Conservation (phyloP, 768 basidiomycete genomes). For the Suillus lakei region DNA sequence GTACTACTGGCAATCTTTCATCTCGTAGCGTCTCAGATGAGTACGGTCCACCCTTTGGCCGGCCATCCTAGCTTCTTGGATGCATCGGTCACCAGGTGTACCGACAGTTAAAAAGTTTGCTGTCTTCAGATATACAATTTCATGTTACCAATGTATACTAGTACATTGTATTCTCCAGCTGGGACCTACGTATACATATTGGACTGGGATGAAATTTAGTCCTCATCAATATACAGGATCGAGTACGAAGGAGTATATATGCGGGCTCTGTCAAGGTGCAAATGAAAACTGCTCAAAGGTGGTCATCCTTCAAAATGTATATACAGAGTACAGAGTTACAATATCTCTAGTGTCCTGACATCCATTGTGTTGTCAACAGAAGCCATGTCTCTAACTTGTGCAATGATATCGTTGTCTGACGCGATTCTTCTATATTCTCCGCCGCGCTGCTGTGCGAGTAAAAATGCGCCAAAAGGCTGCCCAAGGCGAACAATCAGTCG, state of each 20-base stretch:
- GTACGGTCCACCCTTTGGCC: slow-evolving; percentile 64
- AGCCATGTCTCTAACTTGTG: not conserved
- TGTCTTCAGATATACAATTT: not conserved
- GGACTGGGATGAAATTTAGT: not conserved
- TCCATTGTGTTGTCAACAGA: not conserved
- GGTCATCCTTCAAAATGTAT: not conserved
- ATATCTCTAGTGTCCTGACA: not conserved
- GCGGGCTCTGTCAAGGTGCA: not conserved
- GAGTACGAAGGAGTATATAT: not conserved
- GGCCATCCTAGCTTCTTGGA: slow-evolving; percentile 52
- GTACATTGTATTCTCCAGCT: not conserved
- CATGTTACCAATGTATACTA: not conserved
- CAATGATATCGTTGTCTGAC: not conserved
- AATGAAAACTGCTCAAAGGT: not conserved
- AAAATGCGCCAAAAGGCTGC: not conserved
- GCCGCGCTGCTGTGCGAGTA: not conserved
- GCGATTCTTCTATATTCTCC: not conserved
- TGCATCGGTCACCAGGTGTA: slow-evolving; percentile 71
- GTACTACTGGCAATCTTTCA: slow-evolving; percentile 49
- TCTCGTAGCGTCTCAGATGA: slow-evolving; percentile 61
- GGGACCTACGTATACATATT: no score
- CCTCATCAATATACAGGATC: not conserved
- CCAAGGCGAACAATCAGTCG: not conserved
- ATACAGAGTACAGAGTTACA: not conserved
- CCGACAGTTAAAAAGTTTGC: slow-evolving; percentile 36